Percentiles rank a stretch among this genome's conserved stretches.
Conservation (phyloP, 2,329 filamentous ascomycete species). For the Monosporascus sp. region DNA sequence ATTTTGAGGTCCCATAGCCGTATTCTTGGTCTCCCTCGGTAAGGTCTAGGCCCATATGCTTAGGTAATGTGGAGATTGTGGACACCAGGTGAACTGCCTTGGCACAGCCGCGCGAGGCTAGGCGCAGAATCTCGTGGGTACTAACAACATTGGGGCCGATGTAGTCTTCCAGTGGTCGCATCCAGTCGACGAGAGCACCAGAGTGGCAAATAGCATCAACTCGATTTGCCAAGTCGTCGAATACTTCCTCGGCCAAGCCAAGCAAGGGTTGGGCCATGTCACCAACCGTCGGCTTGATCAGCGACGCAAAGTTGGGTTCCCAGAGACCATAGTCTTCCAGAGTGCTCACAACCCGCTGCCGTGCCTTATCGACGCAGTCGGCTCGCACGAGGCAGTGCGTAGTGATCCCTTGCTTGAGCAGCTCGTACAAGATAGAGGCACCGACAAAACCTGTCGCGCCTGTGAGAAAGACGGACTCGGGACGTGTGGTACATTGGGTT, state of each 20-base stretch:
- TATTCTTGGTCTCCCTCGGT: slow-evolving; percentile 20
- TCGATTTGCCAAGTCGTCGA: slow-evolving; percentile 16
- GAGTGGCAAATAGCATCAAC: slow-evolving; percentile 24
- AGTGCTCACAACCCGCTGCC: slow-evolving; percentile 12
- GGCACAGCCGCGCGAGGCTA: slow-evolving; percentile 20
- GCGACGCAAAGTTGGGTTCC: slow-evolving; percentile 13
- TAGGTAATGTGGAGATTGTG: slow-evolving; percentile 23
- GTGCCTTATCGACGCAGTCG: slow-evolving; percentile 6
- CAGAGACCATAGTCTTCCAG: slow-evolving; percentile 19
- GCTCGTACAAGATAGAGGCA: slow-evolving; percentile 18
- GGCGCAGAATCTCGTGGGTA: slow-evolving; percentile 24
- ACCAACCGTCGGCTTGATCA: slow-evolving; percentile 16
- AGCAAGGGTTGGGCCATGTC: slow-evolving; percentile 21
- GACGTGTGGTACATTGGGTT: slow-evolving; percentile 1
- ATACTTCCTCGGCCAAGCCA: slow-evolving; percentile 16
- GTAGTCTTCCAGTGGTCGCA: slow-evolving; percentile 24
- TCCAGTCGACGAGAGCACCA: slow-evolving; percentile 25
- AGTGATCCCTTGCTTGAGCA: slow-evolving; percentile 17
- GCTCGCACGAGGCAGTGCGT: slow-evolving; percentile 22
- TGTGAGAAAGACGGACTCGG: slow-evolving; percentile 19
- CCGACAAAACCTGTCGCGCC: slow-evolving; percentile 26
- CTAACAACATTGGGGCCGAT: slow-evolving; percentile 25
- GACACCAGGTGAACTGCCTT: slow-evolving; percentile 24
- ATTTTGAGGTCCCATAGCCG: slow-evolving; percentile 24
- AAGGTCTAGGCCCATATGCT: slow-evolving; percentile 19